Percentiles rank a stretch among this genome's conserved stretches.
Evolutionary conservation across 495 filamentous ascomycete species (phyloP).

Genomic region (Penicillium angulare): DNA sequence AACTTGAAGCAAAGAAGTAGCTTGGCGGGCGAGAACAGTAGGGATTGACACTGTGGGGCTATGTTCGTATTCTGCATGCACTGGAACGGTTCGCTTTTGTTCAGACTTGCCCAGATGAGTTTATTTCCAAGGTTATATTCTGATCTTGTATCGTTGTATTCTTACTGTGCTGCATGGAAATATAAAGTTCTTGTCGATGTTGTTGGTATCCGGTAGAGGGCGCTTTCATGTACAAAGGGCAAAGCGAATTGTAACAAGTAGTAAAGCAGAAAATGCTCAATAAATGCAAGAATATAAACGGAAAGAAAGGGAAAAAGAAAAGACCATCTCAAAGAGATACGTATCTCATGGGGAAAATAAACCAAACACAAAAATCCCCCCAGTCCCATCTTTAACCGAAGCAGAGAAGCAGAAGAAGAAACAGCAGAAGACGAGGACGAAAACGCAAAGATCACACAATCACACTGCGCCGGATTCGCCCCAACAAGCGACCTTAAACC

Average conservation of each 20-base stretch:
- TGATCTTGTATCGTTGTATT: no score
- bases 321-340: background rate
- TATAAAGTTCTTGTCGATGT: no score
- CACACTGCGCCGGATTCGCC: slow-evolving; percentile 1
- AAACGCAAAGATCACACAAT: slow-evolving; percentile 4
- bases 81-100: no score
- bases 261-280: background rate
- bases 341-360: no score
- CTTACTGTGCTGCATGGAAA: no score
- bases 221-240: background rate
- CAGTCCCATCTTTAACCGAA: background rate
- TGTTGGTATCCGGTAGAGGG: background rate
- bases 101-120: no score
- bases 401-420: background rate
- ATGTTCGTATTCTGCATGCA: no score
- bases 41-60: no score
- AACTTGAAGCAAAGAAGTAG: no score
- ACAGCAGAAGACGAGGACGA: background rate
- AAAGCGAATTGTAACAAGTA: background rate
- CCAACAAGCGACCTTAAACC: slow-evolving; percentile 53
- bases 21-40: no score
- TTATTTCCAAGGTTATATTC: background rate
- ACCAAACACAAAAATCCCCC: background rate
- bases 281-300: background rate
- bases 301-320: background rate